A percentile compares a stretch with the other conserved stretches of the same genome.
phyloP scores from a whole-genome alignment of 2,329 filamentous ascomycete genomes.

The Claviceps sp. region DNA sequence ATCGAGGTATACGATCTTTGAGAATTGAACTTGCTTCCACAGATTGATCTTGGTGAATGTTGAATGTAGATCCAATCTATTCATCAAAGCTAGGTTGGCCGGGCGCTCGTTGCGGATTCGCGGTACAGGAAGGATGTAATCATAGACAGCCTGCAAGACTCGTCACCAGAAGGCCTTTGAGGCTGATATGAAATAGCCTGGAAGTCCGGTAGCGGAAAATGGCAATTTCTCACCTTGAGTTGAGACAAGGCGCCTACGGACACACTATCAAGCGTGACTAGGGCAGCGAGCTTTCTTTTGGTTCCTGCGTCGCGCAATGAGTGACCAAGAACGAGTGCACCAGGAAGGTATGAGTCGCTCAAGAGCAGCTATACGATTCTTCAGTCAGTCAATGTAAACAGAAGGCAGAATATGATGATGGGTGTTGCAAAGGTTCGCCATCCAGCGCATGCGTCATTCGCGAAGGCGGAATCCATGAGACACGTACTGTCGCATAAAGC shows the following conservation, averaged over 20 bases:
- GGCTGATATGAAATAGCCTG: background rate
- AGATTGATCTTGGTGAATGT: constrained; percentile 94
- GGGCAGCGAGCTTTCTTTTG: constrained; percentile 68
- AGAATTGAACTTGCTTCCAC: constrained; percentile 83
- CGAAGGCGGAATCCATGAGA: constrained; percentile 14
- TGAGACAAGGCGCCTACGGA: constrained; percentile 62
- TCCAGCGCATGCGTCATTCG: background rate
- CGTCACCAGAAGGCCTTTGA: background rate
- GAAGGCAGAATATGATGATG: background rate
- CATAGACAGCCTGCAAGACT: constrained; percentile 57
- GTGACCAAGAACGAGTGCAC: constrained; percentile 85
- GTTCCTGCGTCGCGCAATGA: constrained; percentile 86
- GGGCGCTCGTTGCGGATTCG: constrained; percentile 64
- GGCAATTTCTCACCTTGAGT: constrained; percentile 47
- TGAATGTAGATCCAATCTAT: constrained; percentile 76
- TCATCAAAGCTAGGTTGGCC: constrained; percentile 82
- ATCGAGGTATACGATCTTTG: constrained; percentile 88
- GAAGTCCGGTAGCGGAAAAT: background rate
- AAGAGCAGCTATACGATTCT: constrained; percentile 59
- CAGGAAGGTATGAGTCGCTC: constrained; percentile 86
- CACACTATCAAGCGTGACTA: constrained; percentile 71
- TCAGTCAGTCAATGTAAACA: constrained; percentile 1
- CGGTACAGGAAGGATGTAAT: constrained; percentile 76
- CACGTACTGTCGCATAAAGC: constrained; percentile 40
- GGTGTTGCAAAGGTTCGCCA: background rate